Conservation (phyloP, 768 basidiomycete species). For the Hericium alpestre region DNA sequence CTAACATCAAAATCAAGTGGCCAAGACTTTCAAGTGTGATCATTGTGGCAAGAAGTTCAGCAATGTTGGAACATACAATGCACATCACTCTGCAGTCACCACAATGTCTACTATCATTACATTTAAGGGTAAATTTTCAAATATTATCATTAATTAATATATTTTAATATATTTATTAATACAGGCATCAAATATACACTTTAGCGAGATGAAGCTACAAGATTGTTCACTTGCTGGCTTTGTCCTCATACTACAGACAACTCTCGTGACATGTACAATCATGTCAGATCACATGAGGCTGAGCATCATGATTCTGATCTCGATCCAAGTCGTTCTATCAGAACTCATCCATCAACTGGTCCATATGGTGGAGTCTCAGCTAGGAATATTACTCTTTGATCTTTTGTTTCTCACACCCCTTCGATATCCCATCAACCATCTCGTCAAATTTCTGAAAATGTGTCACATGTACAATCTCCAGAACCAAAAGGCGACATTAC, state of each 20-base stretch:
- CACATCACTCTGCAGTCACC: too few species aligned
- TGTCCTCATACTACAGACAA: background rate
- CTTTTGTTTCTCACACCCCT: background rate
- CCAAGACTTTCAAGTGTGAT: too few species aligned
- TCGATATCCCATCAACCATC: background rate
- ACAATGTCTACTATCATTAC: too few species aligned
- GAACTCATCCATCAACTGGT: background rate
- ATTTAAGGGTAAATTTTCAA: too few species aligned
- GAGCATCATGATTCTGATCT: background rate
- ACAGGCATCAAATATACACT: background rate
- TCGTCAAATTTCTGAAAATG: too few species aligned
- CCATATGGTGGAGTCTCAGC: background rate
- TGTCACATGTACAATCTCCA: background rate
- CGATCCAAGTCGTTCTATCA: background rate
- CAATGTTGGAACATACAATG: too few species aligned
- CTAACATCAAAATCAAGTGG: too few species aligned
- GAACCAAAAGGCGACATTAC: background rate
- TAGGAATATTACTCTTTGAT: background rate
- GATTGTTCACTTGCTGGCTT: background rate
- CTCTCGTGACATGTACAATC: background rate
- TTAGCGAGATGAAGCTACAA: background rate
- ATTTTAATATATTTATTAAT: too few species aligned
- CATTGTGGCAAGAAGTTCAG: too few species aligned
- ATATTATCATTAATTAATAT: too few species aligned
- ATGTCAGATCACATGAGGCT: background rate